A percentile compares a stretch with the other conserved stretches of the same genome.
Evolutionary conservation across 768 basidiomycete genomes (phyloP).

Genomic region (Boletus barrowsii): DNA sequence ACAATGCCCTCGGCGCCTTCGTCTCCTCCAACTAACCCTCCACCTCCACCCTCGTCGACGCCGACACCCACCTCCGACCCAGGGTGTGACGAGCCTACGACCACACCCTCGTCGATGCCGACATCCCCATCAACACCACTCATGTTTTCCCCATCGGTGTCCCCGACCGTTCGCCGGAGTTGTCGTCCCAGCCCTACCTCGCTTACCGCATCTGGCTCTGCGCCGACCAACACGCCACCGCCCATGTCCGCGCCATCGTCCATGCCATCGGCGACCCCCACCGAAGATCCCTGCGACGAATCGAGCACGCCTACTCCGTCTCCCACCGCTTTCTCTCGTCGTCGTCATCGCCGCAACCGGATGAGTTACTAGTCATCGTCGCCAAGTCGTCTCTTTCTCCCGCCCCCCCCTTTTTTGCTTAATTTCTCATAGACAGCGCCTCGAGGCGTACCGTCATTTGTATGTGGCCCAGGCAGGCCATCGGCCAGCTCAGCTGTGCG

Average conservation of each 20-base stretch:
- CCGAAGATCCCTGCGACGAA: not conserved
- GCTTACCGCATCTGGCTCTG: not conserved
- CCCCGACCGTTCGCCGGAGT: not conserved
- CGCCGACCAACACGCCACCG: not conserved
- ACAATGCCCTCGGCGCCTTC: not conserved
- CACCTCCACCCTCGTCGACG: not conserved
- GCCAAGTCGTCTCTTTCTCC: too few species aligned
- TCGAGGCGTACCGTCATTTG: not conserved
- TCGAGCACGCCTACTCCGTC: not conserved
- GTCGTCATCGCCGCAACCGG: conserved; percentile 3
- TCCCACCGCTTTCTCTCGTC: not conserved
- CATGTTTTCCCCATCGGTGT: not conserved
- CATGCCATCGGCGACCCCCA: not conserved
- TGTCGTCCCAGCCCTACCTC: not conserved
- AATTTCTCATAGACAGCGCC: not conserved
- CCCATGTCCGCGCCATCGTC: too few species aligned
- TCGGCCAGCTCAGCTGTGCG: too few species aligned
- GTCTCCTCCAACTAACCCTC: not conserved
- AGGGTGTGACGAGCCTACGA: too few species aligned
- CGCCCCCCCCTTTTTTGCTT: too few species aligned
- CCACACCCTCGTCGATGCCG: not conserved
- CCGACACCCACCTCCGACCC: not conserved
- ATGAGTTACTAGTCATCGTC: not conserved
- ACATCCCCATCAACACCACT: not conserved
- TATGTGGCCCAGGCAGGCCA: not conserved